These are phyloP conservation scores for Cryptococcus sp. DNA, from an alignment of 1,284 basidiomycete genomes.

Conservation along the genomic window DNA sequence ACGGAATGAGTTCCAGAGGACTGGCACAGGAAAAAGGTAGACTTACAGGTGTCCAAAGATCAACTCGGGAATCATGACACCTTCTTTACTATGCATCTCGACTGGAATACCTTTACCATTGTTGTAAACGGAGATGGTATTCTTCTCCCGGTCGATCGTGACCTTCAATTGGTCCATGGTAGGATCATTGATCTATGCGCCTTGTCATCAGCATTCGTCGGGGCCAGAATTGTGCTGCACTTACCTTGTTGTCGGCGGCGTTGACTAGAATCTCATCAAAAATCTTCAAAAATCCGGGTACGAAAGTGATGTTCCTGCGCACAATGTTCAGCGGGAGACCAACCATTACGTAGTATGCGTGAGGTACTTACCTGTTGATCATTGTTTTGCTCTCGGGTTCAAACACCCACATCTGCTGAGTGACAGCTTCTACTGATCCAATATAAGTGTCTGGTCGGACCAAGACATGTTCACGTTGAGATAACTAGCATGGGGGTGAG, in stretches of 20 bases:
- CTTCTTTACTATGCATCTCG: slow-evolving; percentile 90
- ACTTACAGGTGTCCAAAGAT: slow-evolving; percentile 87
- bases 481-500: slow-evolving; percentile 62
- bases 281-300: slow-evolving; percentile 99
- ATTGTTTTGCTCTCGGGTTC: slow-evolving; percentile 78
- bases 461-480: slow-evolving; percentile 94
- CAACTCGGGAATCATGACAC: slow-evolving; percentile 94
- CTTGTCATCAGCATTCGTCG: background rate
- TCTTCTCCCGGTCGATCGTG: slow-evolving; percentile 78
- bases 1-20: background rate
- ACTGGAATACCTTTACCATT: slow-evolving; percentile 96
- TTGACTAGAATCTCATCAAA: slow-evolving; percentile 99
- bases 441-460: slow-evolving; percentile 98
- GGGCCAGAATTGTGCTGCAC: slow-evolving; percentile 19
- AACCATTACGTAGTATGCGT: background rate
- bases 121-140: slow-evolving; percentile 90
- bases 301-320: slow-evolving; percentile 75
- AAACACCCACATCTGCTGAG: slow-evolving; percentile 87
- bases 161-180: slow-evolving; percentile 89
- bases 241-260: slow-evolving; percentile 97
- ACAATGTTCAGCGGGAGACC: background rate
- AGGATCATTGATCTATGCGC: slow-evolving; percentile 75
- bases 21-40: background rate
- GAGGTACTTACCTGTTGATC: slow-evolving; percentile 59
- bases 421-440: slow-evolving; percentile 84